phyloP scores from a whole-genome alignment of 441 rosid species.

The Populus hybrid region DNA sequence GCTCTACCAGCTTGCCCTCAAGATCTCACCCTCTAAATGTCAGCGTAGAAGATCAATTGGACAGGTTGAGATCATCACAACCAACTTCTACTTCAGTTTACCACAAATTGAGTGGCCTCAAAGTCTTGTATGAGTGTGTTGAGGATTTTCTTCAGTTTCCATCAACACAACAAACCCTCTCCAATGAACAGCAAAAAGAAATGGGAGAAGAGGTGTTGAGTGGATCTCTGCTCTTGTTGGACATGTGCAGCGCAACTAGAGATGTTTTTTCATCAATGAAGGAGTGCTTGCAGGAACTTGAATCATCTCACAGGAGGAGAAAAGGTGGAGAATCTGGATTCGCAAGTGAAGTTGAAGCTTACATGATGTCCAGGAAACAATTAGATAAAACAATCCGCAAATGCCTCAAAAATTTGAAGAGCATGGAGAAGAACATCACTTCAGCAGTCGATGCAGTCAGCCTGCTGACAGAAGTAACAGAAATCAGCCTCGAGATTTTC shows the following conservation, averaged over 20 bases:
- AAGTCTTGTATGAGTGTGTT: not conserved
- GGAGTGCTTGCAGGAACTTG: slow-evolving; percentile 26
- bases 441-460: not conserved
- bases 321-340: slow-evolving; percentile 13
- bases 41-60: slow-evolving; percentile 12
- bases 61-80: slow-evolving; percentile 12
- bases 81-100: slow-evolving; percentile 1
- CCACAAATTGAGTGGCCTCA: slow-evolving; percentile 17
- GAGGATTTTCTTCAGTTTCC: slow-evolving; percentile 8
- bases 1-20: slow-evolving; percentile 21
- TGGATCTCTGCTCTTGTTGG: slow-evolving; percentile 31
- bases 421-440: slow-evolving; percentile 13
- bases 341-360: slow-evolving; percentile 19
- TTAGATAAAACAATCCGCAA: slow-evolving; percentile 21
- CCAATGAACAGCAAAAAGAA: not conserved
- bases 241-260: slow-evolving; percentile 22
- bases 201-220: slow-evolving; percentile 18
- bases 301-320: slow-evolving; percentile 29
- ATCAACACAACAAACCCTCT: not conserved
- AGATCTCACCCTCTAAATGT: slow-evolving; percentile 7
- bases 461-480: slow-evolving; percentile 22
- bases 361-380: slow-evolving; percentile 23
- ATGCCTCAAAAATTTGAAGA: slow-evolving; percentile 24
- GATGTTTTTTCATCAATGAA: slow-evolving; percentile 25
- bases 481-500: slow-evolving; percentile 20